Conservation (phyloP, 495 filamentous ascomycete genomes). For the Letharia columbiana region DNA sequence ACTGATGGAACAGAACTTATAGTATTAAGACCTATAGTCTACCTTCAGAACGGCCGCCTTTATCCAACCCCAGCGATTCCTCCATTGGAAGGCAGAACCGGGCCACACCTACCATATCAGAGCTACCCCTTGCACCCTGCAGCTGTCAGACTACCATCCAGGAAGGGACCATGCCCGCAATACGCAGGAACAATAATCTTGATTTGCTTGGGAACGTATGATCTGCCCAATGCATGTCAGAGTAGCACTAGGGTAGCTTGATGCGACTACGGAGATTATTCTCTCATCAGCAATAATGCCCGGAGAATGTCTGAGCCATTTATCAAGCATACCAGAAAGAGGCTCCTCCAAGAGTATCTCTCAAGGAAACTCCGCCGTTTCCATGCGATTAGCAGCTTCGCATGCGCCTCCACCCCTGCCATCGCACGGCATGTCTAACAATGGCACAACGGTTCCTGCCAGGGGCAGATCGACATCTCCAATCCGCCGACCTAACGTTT, state of each 20-base stretch:
- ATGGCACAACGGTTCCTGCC: conserved; percentile 14
- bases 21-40: background rate
- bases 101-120: background rate
- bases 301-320: conserved; percentile 8
- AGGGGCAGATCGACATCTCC: conserved; percentile 25
- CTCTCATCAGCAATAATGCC: conserved; percentile 12
- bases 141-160: background rate
- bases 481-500: conserved; percentile 16
- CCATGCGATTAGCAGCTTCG: conserved; percentile 2
- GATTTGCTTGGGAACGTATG: background rate
- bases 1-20: too few relatives aligned
- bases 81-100: background rate
- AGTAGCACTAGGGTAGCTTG: background rate
- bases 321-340: conserved; percentile 22
- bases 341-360: conserved; percentile 18
- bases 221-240: background rate
- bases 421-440: background rate
- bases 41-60: background rate
- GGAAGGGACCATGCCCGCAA: background rate
- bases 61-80: background rate
- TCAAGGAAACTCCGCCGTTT: conserved; percentile 7
- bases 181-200: conserved; percentile 4
- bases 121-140: background rate
- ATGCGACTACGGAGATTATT: conserved; percentile 4
- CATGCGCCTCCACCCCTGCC: conserved; percentile 8